Percentiles rank a stretch among this genome's conserved stretches.
phyloP scores from a whole-genome alignment of 805 yeast species.

The Cyberlindnera suaveolens region DNA sequence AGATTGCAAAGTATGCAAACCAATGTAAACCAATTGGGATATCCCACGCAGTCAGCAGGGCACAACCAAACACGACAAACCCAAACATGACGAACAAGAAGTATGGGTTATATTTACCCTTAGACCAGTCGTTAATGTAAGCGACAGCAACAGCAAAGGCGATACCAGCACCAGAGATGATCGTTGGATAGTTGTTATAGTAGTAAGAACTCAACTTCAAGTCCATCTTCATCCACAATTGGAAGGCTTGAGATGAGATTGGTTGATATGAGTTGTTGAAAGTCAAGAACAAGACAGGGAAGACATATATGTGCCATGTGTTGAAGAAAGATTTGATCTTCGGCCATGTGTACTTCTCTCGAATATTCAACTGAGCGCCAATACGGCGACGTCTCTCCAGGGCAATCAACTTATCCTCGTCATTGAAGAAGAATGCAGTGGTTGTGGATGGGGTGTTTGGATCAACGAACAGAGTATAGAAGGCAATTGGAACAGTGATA shows the following conservation, averaged over 20 bases:
- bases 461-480: constrained; percentile 36
- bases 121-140: constrained; percentile 31
- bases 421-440: constrained; percentile 35
- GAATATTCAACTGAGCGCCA: constrained; percentile 37
- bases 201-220: constrained; percentile 26
- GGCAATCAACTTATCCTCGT: constrained; percentile 38
- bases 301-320: constrained; percentile 44
- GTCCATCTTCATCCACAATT: constrained; percentile 38
- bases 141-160: constrained; percentile 30
- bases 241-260: constrained; percentile 35
- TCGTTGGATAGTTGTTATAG: constrained; percentile 38
- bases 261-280: constrained; percentile 21
- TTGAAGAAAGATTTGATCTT: constrained; percentile 36
- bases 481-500: constrained; percentile 35
- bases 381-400: constrained; percentile 38
- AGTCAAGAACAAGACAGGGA: constrained; percentile 27
- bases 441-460: constrained; percentile 43
- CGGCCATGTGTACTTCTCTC: constrained; percentile 33
- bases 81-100: constrained; percentile 34
- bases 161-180: constrained; percentile 33
- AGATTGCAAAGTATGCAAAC: constrained; percentile 42
- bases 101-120: constrained; percentile 30
- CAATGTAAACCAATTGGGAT: constrained; percentile 43
- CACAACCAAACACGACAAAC: constrained; percentile 35
- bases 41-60: constrained; percentile 40